Conservation (phyloP, 129 eudicot species). For the Centaurea solstitialis region DNA sequence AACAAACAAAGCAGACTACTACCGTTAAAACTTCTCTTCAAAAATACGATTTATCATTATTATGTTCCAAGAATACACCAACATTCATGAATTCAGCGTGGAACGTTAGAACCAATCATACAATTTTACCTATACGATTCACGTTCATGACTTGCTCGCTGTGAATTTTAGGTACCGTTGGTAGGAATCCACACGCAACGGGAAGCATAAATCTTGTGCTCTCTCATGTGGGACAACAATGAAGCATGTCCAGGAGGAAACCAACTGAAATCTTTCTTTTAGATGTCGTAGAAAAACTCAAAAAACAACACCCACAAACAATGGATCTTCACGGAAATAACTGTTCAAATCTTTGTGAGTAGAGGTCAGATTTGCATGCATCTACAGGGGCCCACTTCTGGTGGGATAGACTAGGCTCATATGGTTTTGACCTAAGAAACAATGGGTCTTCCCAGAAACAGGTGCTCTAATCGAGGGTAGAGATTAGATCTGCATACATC, state of each 20-base stretch:
- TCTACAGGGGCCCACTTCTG: too few relatives aligned
- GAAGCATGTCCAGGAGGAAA: conserved; percentile 14
- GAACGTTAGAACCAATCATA: conserved; percentile 11
- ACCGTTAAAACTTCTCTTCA: background rate
- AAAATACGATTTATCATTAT: background rate
- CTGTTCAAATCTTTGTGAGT: background rate
- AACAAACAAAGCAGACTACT: background rate
- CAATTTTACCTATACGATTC: conserved; percentile 28
- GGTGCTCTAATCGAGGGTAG: too few relatives aligned
- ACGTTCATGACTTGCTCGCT: conserved; percentile 24
- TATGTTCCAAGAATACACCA: background rate
- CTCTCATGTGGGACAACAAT: conserved; percentile 49
- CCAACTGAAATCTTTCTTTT: conserved; percentile 13
- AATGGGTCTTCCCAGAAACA: too few relatives aligned
- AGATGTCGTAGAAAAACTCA: background rate
- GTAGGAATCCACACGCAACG: conserved; percentile 62
- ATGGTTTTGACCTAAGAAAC: background rate
- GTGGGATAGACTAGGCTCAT: background rate
- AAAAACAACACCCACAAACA: background rate
- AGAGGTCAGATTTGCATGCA: background rate
- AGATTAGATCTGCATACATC: too few relatives aligned
- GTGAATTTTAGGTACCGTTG: conserved; percentile 41
- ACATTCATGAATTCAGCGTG: conserved; percentile 14
- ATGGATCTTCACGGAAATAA: background rate
- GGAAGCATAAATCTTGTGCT: conserved; percentile 77